Evolutionary conservation across 1,284 basidiomycete species (phyloP), one percentile per base, ranked within the genome.

Genomic region (Ceraceosorus guamensis): DNA sequence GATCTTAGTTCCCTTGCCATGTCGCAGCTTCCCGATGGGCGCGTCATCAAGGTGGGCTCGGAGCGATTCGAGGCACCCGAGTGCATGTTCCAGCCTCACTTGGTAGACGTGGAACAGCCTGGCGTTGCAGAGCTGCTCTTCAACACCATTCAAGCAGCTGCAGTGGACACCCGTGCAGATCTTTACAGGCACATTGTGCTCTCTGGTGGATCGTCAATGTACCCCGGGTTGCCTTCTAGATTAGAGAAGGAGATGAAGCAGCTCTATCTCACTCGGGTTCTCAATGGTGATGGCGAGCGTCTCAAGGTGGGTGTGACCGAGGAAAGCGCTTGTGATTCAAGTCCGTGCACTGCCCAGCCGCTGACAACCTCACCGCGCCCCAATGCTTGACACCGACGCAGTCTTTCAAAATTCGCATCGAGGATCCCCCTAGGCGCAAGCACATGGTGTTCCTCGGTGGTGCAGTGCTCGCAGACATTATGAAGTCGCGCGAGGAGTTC

Each of bases 221-320:
- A 98, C 77, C 93, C 95, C 24, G 95, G 95, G 32, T 83, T 99
- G 62, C 95, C 93, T 5, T 91, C 87, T 76, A 84, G 93, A 46
- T 81, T 99, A 48, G 95, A 98, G 79, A 98, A 98, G 81, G 95
- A 98, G 80, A 91, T 98, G 89, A 98, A 98, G 80, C 93, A 98
- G 78, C 82, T 98, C 44, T 93, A 97, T 78, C 83, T 99, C 59
- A 89, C 89, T 5, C 83, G 87, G 16, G 90, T 97, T 11, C 82
- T 98, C 49, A 82, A 83, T 53, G 85, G 87, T n/a, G 87, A 98
- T 75, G 85, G 89, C 0, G 79, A 84, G 35, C 82, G 95, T 52
- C 78, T 98, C 67, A 91, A 88, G 77, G 91, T 93, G 67, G 56
- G 88, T 84, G 10, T 52, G 39, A 16, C 7, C 18, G 30, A 14